Conservation (phyloP, 441 rosid genomes). For the Gossypium aridum region DNA sequence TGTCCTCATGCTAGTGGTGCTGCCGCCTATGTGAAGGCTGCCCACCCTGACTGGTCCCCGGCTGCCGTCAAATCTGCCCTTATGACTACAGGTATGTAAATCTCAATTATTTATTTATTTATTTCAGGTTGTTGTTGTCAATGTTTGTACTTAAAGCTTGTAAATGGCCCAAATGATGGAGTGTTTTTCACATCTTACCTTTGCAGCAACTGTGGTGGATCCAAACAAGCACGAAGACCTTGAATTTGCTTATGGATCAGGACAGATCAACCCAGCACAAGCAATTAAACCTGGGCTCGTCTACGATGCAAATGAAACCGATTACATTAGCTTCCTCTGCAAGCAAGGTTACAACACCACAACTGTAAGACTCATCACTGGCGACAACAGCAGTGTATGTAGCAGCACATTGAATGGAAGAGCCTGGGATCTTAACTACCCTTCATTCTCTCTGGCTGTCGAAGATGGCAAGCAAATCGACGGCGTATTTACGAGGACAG, state of each 20-base stretch:
- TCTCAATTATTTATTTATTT: too few species aligned
- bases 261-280: conserved; percentile 23
- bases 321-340: conserved; percentile 29
- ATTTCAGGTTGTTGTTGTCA: too few species aligned
- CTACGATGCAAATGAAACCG: conserved; percentile 17
- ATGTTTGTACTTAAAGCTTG: too few species aligned
- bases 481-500: conserved; percentile 30
- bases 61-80: conserved; percentile 34
- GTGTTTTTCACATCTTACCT: too few species aligned
- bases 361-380: conserved; percentile 20
- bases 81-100: conserved; percentile 29
- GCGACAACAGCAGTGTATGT: conserved; percentile 22
- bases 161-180: too few species aligned
- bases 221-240: conserved; percentile 19
- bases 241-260: conserved; percentile 31
- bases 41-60: conserved; percentile 34
- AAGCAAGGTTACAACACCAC: conserved; percentile 30
- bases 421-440: conserved; percentile 30
- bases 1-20: conserved; percentile 31
- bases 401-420: conserved; percentile 4
- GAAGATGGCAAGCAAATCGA: conserved; percentile 23
- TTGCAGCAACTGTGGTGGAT: conserved; percentile 19
- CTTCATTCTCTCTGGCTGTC: conserved; percentile 26
- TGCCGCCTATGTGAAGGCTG: conserved; percentile 31
- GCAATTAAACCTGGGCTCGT: conserved; percentile 28